These are phyloP conservation scores for Kwoniella sp. DNA, from an alignment of 768 basidiomycete genomes.

Conservation along the genomic window DNA sequence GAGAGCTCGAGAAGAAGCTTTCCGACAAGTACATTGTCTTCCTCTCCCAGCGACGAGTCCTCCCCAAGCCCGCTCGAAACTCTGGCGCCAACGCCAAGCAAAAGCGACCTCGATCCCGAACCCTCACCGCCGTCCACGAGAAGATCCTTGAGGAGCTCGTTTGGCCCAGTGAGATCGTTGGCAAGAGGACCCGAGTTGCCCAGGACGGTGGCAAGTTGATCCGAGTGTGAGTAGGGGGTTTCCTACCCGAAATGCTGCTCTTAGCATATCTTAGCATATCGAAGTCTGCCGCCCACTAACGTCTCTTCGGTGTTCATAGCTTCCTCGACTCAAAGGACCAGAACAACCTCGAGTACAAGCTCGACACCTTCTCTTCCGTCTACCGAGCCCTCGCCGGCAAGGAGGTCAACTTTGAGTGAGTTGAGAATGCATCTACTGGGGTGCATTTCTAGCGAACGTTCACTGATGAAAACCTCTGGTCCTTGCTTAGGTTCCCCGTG, in stretches of 20 bases:
- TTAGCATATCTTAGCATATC: background rate
- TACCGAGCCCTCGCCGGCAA: conserved; percentile 92
- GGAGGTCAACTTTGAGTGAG: conserved; percentile 67
- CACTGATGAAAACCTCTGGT: conserved; percentile 9
- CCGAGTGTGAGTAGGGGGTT: conserved; percentile 78
- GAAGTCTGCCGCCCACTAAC: too few relatives aligned
- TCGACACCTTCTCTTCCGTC: conserved; percentile 97
- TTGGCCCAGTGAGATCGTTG: conserved; percentile 97
- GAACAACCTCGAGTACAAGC: conserved; percentile 98
- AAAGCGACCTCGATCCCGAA: conserved; percentile 95
- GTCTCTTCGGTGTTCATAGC: conserved; percentile 58
- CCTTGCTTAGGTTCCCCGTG: conserved; percentile 44
- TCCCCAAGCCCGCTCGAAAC: conserved; percentile 93
- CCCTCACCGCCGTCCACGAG: conserved; percentile 96
- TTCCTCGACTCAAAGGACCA: conserved; percentile 97
- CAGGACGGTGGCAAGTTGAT: conserved; percentile 93
- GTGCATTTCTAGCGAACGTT: background rate
- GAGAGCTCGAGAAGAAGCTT: conserved; percentile 99
- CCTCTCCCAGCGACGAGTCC: conserved; percentile 96
- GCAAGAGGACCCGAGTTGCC: conserved; percentile 92
- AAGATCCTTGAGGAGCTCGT: conserved; percentile 98
- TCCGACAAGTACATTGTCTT: conserved; percentile 99
- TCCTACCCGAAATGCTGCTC: background rate
- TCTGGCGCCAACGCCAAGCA: conserved; percentile 76
- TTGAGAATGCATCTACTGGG: background rate